Base-by-base conservation (phyloP, 768 basidiomycete genomes). In the Tulasnella sp. region DNA sequence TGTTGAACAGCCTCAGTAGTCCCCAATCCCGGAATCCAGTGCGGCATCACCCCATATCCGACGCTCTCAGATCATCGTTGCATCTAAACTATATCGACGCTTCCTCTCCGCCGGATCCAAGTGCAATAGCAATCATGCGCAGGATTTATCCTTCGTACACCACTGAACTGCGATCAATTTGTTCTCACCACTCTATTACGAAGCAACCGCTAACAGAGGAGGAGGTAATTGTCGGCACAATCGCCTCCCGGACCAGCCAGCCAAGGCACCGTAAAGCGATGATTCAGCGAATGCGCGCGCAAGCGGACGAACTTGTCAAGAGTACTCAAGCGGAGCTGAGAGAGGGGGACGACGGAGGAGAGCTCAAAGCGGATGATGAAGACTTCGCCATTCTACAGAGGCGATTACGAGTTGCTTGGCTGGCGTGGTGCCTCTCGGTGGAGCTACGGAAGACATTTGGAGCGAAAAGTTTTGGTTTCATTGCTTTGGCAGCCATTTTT, bases 211-310 rank as follows among this genome's bases (percentile, higher is more conserved):
- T 93, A 2, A 89, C 89, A 9, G 92, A 93, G 83, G 92, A 90
- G 83, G 93, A 93, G 84, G 91, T 89, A 0, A 85, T 92, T 3
- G 84, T 93, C 22, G 93, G 93, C 0, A 92, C 92, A 0, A 93
- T 93, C 80, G 86, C 89, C 0, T 91, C 91, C 31, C 91, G 91
- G 80, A 90, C 88, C 14, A 89, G 91, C 0, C 91, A 93, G 82
- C 88, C 89, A 18, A 87, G 90, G 9, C 87, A 86, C 79, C 87
- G 92, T 28, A 88, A 86, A 80, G 89, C 92, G 58, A 83, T 87
- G 46, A 92, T 91, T 82, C 86, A 90, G 1, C 88, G 88, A 77
- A 83, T 93, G 80, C 87, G 91, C 75, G 90, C 91, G 72, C 88
- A 89, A 78, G 91, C 90, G 0, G 87, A 89, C 64, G 82, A 87